These are phyloP conservation scores for Castanea mollissima DNA, from an alignment of 306 rosid genomes.

Conservation along the genomic window DNA sequence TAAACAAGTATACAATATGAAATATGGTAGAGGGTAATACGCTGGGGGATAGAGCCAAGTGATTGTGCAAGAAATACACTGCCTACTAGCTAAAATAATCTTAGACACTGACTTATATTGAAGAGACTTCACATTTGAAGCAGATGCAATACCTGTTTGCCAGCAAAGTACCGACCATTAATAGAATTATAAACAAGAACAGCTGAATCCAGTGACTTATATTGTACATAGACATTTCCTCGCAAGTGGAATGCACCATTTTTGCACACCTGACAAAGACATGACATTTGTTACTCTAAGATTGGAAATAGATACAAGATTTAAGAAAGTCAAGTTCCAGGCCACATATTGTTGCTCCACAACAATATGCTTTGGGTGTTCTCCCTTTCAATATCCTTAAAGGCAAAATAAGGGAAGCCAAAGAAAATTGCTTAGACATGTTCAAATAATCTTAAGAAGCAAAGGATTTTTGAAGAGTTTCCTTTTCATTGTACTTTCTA, in stretches of 20 bases:
- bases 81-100: too few relatives aligned
- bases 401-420: background rate
- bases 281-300: slow-evolving; percentile 21
- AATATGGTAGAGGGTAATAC: background rate
- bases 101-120: background rate
- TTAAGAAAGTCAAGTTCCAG: background rate
- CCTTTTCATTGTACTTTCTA: background rate
- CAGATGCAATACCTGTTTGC: slow-evolving; percentile 64
- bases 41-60: background rate
- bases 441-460: background rate
- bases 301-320: background rate
- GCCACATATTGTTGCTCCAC: background rate
- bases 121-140: background rate
- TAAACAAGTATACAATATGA: background rate
- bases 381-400: background rate
- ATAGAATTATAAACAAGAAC: slow-evolving; percentile 55
- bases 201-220: slow-evolving; percentile 74
- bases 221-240: slow-evolving; percentile 86
- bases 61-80: background rate
- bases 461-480: background rate
- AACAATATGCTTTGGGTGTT: background rate
- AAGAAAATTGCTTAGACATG: background rate
- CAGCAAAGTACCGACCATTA: slow-evolving; percentile 87
- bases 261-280: slow-evolving; percentile 73
- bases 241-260: slow-evolving; percentile 93